These are phyloP conservation scores for Passalora sequoiae DNA, from an alignment of 2,329 filamentous ascomycete genomes.

Conservation along the genomic window DNA sequence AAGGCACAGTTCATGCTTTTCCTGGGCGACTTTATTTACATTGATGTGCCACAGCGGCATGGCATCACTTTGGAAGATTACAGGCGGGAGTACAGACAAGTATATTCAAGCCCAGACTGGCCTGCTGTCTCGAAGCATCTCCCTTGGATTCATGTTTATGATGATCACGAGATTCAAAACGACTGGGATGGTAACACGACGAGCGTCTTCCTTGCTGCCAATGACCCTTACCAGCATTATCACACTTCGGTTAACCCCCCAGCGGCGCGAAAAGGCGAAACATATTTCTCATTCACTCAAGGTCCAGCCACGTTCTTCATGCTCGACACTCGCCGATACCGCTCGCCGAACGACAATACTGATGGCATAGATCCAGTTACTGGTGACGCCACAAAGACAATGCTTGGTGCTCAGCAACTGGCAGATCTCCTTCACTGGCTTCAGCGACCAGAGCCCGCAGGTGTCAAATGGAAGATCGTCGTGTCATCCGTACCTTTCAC, in stretches of 20 bases:
- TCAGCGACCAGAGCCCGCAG: constrained; percentile 62
- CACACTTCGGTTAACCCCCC: constrained; percentile 83
- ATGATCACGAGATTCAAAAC: constrained; percentile 94
- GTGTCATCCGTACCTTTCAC: constrained; percentile 90
- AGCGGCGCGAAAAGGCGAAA: constrained; percentile 53
- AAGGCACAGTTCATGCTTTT: constrained; percentile 68
- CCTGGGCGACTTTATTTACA: constrained; percentile 82
- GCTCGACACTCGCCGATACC: constrained; percentile 83
- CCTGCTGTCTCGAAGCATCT: constrained; percentile 65
- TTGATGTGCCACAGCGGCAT: constrained; percentile 79
- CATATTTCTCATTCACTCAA: constrained; percentile 84
- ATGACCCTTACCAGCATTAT: constrained; percentile 82
- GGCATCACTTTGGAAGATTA: constrained; percentile 71
- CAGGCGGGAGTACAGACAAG: constrained; percentile 83
- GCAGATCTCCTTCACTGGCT: constrained; percentile 75
- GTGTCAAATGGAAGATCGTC: constrained; percentile 89
- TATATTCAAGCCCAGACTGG: constrained; percentile 97
- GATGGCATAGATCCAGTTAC: constrained; percentile 54
- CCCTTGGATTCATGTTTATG: constrained; percentile 96
- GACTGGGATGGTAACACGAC: constrained; percentile 84
- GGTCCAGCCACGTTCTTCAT: constrained; percentile 93
- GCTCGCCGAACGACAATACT: constrained; percentile 59
- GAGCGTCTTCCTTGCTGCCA: constrained; percentile 71
- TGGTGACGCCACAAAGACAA: constrained; percentile 59
- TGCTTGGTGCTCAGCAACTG: constrained; percentile 77